These are phyloP conservation scores for Starmerella stellata DNA, from an alignment of 805 yeast genomes.

Conservation along the genomic window DNA sequence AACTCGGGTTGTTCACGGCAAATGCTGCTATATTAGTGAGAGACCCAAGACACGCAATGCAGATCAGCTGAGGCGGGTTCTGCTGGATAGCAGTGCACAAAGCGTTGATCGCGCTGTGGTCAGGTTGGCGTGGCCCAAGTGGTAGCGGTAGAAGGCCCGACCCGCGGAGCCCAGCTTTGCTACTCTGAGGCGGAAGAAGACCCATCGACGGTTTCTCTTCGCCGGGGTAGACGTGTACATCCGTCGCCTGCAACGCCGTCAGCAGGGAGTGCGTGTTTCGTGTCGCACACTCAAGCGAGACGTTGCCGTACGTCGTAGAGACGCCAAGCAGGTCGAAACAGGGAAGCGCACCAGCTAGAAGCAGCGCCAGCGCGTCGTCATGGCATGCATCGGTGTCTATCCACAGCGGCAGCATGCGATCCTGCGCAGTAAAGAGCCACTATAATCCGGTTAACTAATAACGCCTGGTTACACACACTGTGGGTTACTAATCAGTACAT, in stretches of 20 bases:
- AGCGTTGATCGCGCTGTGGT: constrained; percentile 26
- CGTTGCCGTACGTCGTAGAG: constrained; percentile 62
- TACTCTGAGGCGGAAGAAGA: constrained; percentile 42
- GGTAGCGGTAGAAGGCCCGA: constrained; percentile 40
- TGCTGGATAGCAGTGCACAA: constrained; percentile 29
- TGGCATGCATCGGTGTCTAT: constrained; percentile 87
- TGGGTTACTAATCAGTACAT: too few species aligned
- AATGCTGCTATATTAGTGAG: constrained; percentile 52
- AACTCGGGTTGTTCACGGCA: constrained; percentile 36
- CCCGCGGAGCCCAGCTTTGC: constrained; percentile 76
- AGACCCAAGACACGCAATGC: constrained; percentile 60
- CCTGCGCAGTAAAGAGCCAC: too few species aligned
- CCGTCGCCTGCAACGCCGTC: constrained; percentile 33
- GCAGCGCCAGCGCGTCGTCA: constrained; percentile 65
- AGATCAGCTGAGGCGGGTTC: constrained; percentile 30
- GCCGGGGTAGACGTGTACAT: constrained; percentile 52
- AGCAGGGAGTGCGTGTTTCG: constrained; percentile 48
- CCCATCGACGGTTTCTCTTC: constrained; percentile 31
- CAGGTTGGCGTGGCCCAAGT: constrained; percentile 20
- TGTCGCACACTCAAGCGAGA: constrained; percentile 46
- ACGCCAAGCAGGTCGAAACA: constrained; percentile 43
- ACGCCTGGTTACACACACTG: too few species aligned
- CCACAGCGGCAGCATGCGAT: constrained; percentile 47
- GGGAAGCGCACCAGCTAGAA: constrained; percentile 44
- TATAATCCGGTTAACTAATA: too few species aligned